Evolutionary conservation across 176 grass and related monocot species (phyloP).

Genomic region (Oryza glumipatula): DNA sequence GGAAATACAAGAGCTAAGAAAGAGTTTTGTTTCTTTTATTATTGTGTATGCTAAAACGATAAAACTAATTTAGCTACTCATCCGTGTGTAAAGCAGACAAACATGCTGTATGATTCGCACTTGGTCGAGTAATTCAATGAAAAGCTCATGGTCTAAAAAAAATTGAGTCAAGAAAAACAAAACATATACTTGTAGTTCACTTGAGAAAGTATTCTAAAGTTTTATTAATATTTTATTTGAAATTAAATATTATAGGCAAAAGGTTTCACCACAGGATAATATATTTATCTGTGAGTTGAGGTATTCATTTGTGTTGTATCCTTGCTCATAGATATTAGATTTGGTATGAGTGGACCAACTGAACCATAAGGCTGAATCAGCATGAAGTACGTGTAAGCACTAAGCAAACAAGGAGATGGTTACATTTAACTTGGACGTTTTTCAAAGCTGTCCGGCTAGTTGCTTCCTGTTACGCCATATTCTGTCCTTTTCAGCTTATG

Average conservation of each 20-base stretch:
- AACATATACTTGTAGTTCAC: neutral
- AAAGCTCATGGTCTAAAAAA: neutral
- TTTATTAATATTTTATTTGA: neutral
- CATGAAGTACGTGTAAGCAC: neutral
- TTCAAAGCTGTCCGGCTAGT: constrained; percentile 2
- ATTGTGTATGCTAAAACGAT: neutral
- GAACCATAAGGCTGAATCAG: constrained; percentile 14
- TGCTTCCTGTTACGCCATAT: constrained; percentile 23
- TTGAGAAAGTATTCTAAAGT: constrained; percentile 15
- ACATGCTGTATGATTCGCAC: neutral
- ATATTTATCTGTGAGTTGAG: constrained; percentile 24
- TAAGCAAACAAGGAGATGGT: constrained; percentile 18
- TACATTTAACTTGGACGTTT: constrained; percentile 25
- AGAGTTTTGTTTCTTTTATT: neutral
- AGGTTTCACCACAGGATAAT: constrained; percentile 23
- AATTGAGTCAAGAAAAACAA: neutral
- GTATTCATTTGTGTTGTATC: neutral
- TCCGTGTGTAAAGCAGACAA: neutral
- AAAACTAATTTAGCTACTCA: neutral
- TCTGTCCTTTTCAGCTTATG: constrained; percentile 33
- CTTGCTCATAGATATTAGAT: constrained; percentile 14
- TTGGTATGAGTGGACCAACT: constrained; percentile 34
- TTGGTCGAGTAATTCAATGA: neutral
- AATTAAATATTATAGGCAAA: constrained; percentile 18
- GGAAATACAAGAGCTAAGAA: neutral